These are phyloP conservation scores for Astrocystis sublimbata DNA, from an alignment of 495 filamentous ascomycete genomes.

Conservation along the genomic window DNA sequence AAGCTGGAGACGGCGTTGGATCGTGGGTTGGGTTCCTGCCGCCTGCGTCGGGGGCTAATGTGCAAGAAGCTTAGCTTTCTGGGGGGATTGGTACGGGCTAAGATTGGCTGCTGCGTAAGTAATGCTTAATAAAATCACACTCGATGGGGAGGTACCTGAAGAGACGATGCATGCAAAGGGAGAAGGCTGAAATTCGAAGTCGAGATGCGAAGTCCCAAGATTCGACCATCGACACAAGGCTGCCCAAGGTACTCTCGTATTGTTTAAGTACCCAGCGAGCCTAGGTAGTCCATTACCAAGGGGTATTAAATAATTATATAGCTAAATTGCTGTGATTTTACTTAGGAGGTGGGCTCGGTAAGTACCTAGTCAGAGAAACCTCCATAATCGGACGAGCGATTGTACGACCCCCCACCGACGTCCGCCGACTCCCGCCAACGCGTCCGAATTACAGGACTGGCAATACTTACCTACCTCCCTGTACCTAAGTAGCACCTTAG, in stretches of 20 bases:
- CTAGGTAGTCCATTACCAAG: background rate
- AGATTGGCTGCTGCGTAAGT: background rate
- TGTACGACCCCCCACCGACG: background rate
- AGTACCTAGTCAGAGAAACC: too few species aligned
- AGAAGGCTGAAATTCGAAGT: constrained; percentile 18
- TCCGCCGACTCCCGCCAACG: background rate
- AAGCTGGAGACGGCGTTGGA: too few species aligned
- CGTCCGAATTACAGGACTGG: background rate
- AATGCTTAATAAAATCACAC: too few species aligned
- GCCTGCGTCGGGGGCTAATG: constrained; percentile 7
- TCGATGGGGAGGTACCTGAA: too few species aligned
- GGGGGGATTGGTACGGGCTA: background rate
- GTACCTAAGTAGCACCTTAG: too few species aligned
- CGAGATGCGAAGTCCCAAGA: too few species aligned
- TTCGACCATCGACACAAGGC: background rate
- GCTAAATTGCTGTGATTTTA: too few species aligned
- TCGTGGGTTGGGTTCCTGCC: background rate
- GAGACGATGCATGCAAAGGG: background rate
- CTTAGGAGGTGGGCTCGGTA: too few species aligned
- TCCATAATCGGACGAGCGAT: background rate
- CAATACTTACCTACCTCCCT: background rate
- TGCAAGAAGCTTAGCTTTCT: constrained; percentile 3
- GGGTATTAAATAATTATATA: background rate
- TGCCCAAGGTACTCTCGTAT: too few species aligned
- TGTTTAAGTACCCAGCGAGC: too few species aligned